Percentiles rank a stretch among this genome's conserved stretches.
These are phyloP conservation scores for Auricularia sp. DNA, from an alignment of 768 basidiomycete species.

Conservation along the genomic window DNA sequence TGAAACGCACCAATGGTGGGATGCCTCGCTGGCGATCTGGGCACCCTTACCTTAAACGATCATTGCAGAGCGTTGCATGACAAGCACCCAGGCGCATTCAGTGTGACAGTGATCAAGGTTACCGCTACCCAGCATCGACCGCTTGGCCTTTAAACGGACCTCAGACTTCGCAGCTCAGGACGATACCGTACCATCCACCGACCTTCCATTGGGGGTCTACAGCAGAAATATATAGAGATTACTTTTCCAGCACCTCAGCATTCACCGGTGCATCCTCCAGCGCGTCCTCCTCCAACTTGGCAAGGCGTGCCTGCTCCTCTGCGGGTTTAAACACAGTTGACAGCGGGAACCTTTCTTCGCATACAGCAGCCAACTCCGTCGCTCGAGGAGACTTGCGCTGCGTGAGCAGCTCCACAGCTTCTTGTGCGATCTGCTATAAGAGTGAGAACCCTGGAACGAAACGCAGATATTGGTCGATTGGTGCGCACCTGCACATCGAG, in stretches of 20 bases:
- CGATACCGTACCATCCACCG: too few species aligned
- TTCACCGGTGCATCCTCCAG: neutral
- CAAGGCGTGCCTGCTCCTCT: slow-evolving; percentile 28
- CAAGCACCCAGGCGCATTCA: too few species aligned
- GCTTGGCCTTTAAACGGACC: too few species aligned
- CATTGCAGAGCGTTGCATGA: too few species aligned
- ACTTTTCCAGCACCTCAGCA: neutral
- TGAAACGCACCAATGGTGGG: too few species aligned
- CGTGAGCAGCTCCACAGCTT: slow-evolving; percentile 38
- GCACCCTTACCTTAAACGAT: too few species aligned
- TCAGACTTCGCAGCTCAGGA: too few species aligned
- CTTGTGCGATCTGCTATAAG: slow-evolving; percentile 39
- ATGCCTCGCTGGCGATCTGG: too few species aligned
- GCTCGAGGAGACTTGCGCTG: slow-evolving; percentile 40
- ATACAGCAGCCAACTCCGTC: slow-evolving; percentile 53
- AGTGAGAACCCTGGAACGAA: neutral
- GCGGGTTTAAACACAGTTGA: slow-evolving; percentile 58
- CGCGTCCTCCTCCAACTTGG: neutral
- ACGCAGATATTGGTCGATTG: neutral
- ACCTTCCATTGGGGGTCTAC: too few species aligned
- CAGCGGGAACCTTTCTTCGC: slow-evolving; percentile 42
- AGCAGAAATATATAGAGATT: neutral
- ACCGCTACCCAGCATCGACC: too few species aligned
- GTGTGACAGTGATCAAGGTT: too few species aligned
- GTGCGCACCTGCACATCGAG: slow-evolving; percentile 40